These are phyloP conservation scores for Alternaria rosae DNA, from an alignment of 2,329 filamentous ascomycete species.

Conservation along the genomic window DNA sequence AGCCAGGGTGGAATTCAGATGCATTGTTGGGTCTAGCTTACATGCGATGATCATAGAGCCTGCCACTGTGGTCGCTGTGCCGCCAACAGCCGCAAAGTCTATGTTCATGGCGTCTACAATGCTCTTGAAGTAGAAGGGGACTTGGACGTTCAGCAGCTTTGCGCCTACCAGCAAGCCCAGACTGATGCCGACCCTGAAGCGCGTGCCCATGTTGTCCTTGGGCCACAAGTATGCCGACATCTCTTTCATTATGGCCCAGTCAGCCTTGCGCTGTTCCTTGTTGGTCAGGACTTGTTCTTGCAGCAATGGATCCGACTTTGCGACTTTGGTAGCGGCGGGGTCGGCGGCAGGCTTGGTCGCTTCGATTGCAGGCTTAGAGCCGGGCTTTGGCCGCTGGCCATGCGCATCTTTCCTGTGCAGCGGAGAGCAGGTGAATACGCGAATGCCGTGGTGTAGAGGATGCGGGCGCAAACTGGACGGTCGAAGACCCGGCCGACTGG, in stretches of 20 bases:
- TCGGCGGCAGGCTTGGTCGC: slow-evolving; percentile 30
- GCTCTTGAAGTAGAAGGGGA: slow-evolving; percentile 98
- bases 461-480: slow-evolving; percentile 26
- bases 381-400: slow-evolving; percentile 39
- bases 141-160: slow-evolving; percentile 94
- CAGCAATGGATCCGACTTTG: slow-evolving; percentile 58
- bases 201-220: slow-evolving; percentile 82
- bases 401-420: slow-evolving; percentile 55
- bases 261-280: slow-evolving; percentile 91
- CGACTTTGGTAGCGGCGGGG: slow-evolving; percentile 27
- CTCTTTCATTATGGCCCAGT: slow-evolving; percentile 98
- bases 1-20: slow-evolving; percentile 4
- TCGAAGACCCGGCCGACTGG: slow-evolving; percentile 37
- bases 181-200: slow-evolving; percentile 85
- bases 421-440: slow-evolving; percentile 55
- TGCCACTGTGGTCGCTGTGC: slow-evolving; percentile 86
- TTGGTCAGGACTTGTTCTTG: slow-evolving; percentile 70
- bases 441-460: slow-evolving; percentile 32
- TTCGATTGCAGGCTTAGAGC: slow-evolving; percentile 32
- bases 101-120: slow-evolving; percentile 99
- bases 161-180: slow-evolving; percentile 83
- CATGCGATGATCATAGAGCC: slow-evolving; percentile 92
- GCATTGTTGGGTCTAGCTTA: slow-evolving; percentile 50
- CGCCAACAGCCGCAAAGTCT: slow-evolving; percentile 85
- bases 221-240: slow-evolving; percentile 98